Base-by-base conservation (phyloP, 1,284 basidiomycete genomes). In the Ganoderma sinense region DNA sequence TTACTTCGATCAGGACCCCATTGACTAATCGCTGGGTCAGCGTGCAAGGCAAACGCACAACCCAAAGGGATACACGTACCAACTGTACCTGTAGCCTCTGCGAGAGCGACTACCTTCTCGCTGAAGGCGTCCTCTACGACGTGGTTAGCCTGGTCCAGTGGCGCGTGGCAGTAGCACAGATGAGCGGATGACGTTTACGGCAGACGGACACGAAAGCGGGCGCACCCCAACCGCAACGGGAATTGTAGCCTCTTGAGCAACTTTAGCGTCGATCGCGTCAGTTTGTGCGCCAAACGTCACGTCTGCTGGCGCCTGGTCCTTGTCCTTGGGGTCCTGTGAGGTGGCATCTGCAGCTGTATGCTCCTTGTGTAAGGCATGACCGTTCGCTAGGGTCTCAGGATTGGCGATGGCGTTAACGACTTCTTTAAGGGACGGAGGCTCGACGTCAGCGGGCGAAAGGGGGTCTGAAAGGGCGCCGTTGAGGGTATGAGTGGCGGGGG, bases 401-500 rank as follows among this genome's bases (percentile, higher is more conserved):
- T 72, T 69, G 31, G 33, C 62, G 36, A 69, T 51, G 39, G 64
- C 63, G 40, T 69, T 65, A 31, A 60, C 65, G 16, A 60, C 62
- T 31, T 70, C 66, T 41, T 53, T 53, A 26, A 41, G 41, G 31
- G 65, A 61, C 31, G 60, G 45, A 14, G 56, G 55, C n/a, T 73
- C 70, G 51, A 71, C 65, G 55, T 70, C 64, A 63, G 66, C 67
- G 33, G 55, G 64, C 4, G 65, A 14, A 65, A 58, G 16, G 41
- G 18, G 61, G 31, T n/a, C 63, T 61, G 58, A 70, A 7, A 72
- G 56, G 40, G 72, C 59, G 63, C 73, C 72, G 36, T 71, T 67
- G 33, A 73, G 43, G 29, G 70, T 64, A 61, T 62, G 69, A 13
- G 62, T 64, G 64, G 71, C 61, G 64, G 71, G 73, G 45, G 69